Conservation (phyloP, 805 yeast species). For the Yamadazyma phyllophila region DNA sequence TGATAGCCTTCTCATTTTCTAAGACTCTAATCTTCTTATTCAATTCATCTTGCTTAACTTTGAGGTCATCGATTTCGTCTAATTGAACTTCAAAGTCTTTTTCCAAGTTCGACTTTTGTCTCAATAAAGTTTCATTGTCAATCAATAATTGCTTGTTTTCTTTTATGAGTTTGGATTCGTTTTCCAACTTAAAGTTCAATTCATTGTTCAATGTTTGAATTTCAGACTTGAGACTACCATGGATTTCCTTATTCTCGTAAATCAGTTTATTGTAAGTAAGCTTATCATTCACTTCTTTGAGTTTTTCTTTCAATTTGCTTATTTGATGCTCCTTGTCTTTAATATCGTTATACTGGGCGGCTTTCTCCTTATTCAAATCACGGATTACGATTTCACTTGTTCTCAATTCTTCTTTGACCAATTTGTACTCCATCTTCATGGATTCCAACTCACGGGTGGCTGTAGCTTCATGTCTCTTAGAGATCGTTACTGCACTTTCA, state of each 20-base stretch:
- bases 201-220: constrained; percentile 53
- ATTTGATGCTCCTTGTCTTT: constrained; percentile 59
- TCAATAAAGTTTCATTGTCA: constrained; percentile 49
- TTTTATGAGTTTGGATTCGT: constrained; percentile 65
- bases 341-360: constrained; percentile 52
- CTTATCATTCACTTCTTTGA: constrained; percentile 55
- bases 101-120: constrained; percentile 26
- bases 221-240: constrained; percentile 50
- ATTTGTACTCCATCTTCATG: constrained; percentile 35
- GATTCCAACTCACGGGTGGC: constrained; percentile 52
- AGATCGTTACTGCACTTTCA: constrained; percentile 65
- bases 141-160: constrained; percentile 59
- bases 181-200: constrained; percentile 52
- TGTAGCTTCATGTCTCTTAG: constrained; percentile 58
- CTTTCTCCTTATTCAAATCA: constrained; percentile 48
- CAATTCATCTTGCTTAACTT: constrained; percentile 25
- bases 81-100: constrained; percentile 35
- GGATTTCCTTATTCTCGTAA: constrained; percentile 37
- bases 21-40: constrained; percentile 26
- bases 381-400: constrained; percentile 52
- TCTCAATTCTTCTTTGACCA: constrained; percentile 53
- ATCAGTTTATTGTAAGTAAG: constrained; percentile 50
- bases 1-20: constrained; percentile 32
- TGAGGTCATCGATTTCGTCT: constrained; percentile 41
- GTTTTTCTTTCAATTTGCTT: constrained; percentile 46